Conservation (phyloP, 139 green algal species). For the Marvania coccoides region DNA sequence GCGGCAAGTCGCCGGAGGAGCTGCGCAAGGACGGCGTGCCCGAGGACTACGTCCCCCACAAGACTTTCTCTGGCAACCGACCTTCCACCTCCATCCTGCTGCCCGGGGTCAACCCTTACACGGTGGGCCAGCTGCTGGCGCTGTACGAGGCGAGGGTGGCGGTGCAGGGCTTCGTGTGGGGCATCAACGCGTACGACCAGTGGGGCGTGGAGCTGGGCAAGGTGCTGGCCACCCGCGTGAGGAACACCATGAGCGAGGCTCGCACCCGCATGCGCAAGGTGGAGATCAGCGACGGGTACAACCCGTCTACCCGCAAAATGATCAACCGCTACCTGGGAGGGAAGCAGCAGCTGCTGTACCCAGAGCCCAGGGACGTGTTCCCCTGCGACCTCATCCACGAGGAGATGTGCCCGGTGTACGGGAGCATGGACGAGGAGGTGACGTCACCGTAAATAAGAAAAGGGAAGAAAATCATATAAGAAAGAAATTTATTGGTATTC, state of each 20-base stretch:
- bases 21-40: constrained; percentile 75
- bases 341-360: constrained; percentile 87
- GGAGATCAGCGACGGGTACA: constrained; percentile 78
- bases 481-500: no score
- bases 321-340: constrained; percentile 91
- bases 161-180: constrained; percentile 94
- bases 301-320: constrained; percentile 80
- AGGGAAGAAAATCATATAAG: no score
- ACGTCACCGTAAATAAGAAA: no score
- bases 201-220: constrained; percentile 99
- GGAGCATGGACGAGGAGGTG: no score
- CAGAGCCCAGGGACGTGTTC: constrained; percentile 85
- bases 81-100: constrained; percentile 88
- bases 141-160: constrained; percentile 96
- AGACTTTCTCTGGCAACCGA: constrained; percentile 80
- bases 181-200: constrained; percentile 97
- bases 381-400: constrained; percentile 65
- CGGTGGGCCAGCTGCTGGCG: constrained; percentile 88
- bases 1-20: constrained; percentile 82
- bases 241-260: constrained; percentile 58
- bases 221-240: constrained; percentile 67
- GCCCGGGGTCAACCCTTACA: constrained; percentile 84
- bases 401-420: constrained; percentile 14
- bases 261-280: constrained; percentile 69
- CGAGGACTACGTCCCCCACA: constrained; percentile 90